phyloP scores from a whole-genome alignment of 139 green algal genomes.

The Micractinium sp. region DNA sequence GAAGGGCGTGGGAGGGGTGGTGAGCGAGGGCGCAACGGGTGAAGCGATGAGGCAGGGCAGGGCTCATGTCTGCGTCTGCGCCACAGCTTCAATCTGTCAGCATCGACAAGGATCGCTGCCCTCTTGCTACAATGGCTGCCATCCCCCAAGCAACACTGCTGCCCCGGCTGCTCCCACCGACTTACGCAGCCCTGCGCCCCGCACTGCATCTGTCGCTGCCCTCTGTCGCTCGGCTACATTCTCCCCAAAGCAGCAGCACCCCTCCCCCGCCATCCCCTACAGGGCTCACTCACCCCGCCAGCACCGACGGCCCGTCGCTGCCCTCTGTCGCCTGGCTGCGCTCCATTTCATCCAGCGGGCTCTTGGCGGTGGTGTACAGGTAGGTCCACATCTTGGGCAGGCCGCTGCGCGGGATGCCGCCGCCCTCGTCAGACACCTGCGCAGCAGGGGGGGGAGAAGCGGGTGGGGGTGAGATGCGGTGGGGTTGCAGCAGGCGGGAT shows the following conservation, averaged over 20 bases:
- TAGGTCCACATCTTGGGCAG: slow-evolving; percentile 98
- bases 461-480: too few relatives aligned
- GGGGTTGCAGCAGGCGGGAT: neutral
- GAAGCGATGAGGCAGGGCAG: neutral
- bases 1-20: too few relatives aligned
- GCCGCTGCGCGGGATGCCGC: slow-evolving; percentile 93
- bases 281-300: slow-evolving; percentile 45
- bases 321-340: slow-evolving; percentile 20
- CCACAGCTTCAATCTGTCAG: too few relatives aligned
- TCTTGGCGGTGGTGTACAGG: slow-evolving; percentile 94
- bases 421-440: slow-evolving; percentile 92
- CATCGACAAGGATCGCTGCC: too few relatives aligned
- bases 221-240: neutral
- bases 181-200: too few relatives aligned
- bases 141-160: too few relatives aligned
- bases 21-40: too few relatives aligned
- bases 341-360: slow-evolving; percentile 70
- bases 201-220: slow-evolving; percentile 68
- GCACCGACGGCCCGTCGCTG: slow-evolving; percentile 53
- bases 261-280: neutral
- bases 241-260: neutral
- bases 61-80: too few relatives aligned
- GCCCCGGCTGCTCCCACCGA: too few relatives aligned
- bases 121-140: too few relatives aligned
- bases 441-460: neutral